These are phyloP conservation scores for Osmanthus fragrans DNA, from an alignment of 257 asterid genomes.

Conservation along the genomic window DNA sequence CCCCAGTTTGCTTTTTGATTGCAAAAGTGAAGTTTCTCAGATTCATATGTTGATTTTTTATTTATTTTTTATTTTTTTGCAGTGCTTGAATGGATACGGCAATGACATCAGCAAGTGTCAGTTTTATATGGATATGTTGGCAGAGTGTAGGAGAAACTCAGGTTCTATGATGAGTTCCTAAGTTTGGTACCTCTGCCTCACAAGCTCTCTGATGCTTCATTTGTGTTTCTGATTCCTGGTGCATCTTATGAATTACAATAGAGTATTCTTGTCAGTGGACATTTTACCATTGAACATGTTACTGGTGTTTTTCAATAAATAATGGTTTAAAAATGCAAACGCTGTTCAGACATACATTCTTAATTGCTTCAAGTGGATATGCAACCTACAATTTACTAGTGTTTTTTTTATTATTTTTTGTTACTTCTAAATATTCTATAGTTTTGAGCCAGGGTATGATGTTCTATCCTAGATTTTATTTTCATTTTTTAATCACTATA, in stretches of 20 bases:
- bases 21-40: background rate
- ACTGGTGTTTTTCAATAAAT: background rate
- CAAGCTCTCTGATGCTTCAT: background rate
- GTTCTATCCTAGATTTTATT: too few relatives aligned
- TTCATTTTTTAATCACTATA: too few relatives aligned
- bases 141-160: conserved; percentile 51
- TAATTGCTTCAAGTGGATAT: background rate
- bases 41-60: background rate
- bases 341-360: background rate
- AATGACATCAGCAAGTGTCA: conserved; percentile 81
- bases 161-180: conserved; percentile 39
- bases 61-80: conserved; percentile 27
- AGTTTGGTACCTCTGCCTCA: background rate
- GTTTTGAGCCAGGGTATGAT: background rate
- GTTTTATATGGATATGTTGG: conserved; percentile 79
- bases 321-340: conserved; percentile 6
- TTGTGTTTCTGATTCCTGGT: background rate
- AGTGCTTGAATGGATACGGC: conserved; percentile 67
- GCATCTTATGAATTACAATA: conserved; percentile 5
- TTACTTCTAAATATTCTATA: background rate
- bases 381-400: background rate
- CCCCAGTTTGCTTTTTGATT: background rate
- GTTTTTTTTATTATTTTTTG: background rate
- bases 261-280: background rate
- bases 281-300: conserved; percentile 9